Conservation (phyloP, 257 asterid species). For the Primulina huaijiensis region DNA sequence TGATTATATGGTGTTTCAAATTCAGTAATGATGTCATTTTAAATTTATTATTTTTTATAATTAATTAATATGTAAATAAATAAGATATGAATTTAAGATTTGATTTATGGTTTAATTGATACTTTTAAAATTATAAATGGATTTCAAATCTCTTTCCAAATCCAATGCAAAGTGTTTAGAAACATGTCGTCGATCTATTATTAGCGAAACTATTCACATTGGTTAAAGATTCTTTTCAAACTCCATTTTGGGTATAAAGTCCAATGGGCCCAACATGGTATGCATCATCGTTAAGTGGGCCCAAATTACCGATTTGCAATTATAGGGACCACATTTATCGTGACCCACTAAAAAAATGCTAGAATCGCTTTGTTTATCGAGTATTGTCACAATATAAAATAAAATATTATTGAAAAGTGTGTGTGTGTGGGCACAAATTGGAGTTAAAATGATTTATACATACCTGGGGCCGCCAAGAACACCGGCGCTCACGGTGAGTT, state of each 20-base stretch:
- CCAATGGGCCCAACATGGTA: background rate
- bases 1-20: too few species aligned
- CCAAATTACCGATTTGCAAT: background rate
- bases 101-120: too few species aligned
- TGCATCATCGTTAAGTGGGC: background rate
- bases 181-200: background rate
- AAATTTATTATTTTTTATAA: too few species aligned
- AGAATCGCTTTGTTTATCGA: background rate
- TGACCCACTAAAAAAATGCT: too few species aligned
- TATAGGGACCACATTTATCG: background rate
- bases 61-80: too few species aligned
- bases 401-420: background rate
- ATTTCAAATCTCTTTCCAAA: too few species aligned
- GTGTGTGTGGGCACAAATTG: background rate
- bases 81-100: too few species aligned
- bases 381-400: background rate
- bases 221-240: too few species aligned
- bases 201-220: background rate
- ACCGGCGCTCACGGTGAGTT: conserved; percentile 47
- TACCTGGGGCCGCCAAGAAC: conserved; percentile 48
- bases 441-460: background rate
- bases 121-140: too few species aligned
- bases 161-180: background rate
- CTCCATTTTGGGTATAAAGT: background rate
- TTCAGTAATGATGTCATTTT: too few species aligned